Base-by-base conservation (phyloP, 441 rosid species). In the Croton laevigatus region DNA sequence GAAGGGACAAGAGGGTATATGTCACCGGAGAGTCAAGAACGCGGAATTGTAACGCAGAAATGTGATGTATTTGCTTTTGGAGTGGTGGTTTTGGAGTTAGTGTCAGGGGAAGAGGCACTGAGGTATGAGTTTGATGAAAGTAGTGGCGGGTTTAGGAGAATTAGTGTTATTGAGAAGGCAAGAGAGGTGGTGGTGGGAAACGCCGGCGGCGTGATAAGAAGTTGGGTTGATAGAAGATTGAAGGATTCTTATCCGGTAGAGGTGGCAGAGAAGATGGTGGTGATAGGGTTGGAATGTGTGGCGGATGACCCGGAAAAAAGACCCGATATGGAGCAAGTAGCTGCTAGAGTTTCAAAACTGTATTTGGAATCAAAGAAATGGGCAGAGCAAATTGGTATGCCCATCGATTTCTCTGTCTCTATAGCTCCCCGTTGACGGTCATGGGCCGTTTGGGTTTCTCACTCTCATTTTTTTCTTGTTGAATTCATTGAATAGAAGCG, bases 1-100 rank as follows among this genome's bases (percentile, higher is more conserved):
- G 88, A 90, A 76, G 97, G 97, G 23, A 85, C 76, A 11, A 82
- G 89, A 71, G 98, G 92, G 0, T 94, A 91, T 79, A 90, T 91
- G 95, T 84, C 98, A 66, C 97, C 95, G 45, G 97, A 94, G 59
- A 87, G 83, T 69, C 87, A 77, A 13, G 59, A 68, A 0, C 70
- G 73, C 0, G 97, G 97, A 11, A 48, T 80, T 34, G 85, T 85
- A n/a, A 87, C 92, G 6, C 87, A 87, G 84, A 84, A 84, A 71
- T 81, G 91, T 3, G 97, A 94, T 63, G 89, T 88, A 3, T 91
- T 82, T 78, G 86, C 94, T 0, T 88, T 91, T 40, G 97, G 97
- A 2, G 95, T 91, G 20, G 83, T 91, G 79, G 67, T 91, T 17
- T 66, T 94, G 55, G 97, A 94, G 85, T 75, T 94, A 53, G 66